Percentiles rank a stretch among this genome's conserved stretches.
These are phyloP conservation scores for Metschnikowia vanudenii DNA, from an alignment of 805 yeast genomes.

Conservation along the genomic window DNA sequence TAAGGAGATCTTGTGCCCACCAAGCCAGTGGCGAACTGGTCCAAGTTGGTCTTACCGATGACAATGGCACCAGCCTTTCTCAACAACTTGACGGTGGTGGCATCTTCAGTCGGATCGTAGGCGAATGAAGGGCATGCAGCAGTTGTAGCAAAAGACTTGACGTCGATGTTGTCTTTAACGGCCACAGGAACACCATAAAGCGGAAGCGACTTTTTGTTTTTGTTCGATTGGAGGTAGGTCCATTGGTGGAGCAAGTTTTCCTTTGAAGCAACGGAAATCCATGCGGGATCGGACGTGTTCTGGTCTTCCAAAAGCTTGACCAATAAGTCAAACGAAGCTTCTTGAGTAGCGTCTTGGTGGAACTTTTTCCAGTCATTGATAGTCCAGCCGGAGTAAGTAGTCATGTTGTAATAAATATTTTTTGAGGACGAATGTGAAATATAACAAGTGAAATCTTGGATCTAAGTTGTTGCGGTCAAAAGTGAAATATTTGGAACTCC, in stretches of 20 bases:
- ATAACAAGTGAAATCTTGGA: background rate
- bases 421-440: no score
- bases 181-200: conserved; percentile 95
- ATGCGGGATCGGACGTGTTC: conserved; percentile 72
- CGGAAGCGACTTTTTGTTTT: conserved; percentile 54
- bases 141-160: conserved; percentile 75
- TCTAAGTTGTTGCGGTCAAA: no score
- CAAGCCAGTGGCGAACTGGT: conserved; percentile 96
- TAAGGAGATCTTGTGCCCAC: conserved; percentile 96
- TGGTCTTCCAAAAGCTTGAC: conserved; percentile 47
- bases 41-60: conserved; percentile 91
- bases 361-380: conserved; percentile 71
- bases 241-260: conserved; percentile 75
- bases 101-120: conserved; percentile 67
- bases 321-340: conserved; percentile 55
- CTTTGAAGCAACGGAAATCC: conserved; percentile 76
- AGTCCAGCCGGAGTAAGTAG: conserved; percentile 63
- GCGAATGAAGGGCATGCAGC: conserved; percentile 92
- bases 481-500: no score
- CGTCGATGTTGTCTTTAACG: conserved; percentile 93
- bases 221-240: conserved; percentile 64
- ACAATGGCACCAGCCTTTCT: conserved; percentile 90
- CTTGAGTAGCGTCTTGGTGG: conserved; percentile 62
- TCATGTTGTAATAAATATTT: background rate
- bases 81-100: conserved; percentile 71